phyloP scores from a whole-genome alignment of 257 asterid genomes.

The Paraleonurus japonicus region DNA sequence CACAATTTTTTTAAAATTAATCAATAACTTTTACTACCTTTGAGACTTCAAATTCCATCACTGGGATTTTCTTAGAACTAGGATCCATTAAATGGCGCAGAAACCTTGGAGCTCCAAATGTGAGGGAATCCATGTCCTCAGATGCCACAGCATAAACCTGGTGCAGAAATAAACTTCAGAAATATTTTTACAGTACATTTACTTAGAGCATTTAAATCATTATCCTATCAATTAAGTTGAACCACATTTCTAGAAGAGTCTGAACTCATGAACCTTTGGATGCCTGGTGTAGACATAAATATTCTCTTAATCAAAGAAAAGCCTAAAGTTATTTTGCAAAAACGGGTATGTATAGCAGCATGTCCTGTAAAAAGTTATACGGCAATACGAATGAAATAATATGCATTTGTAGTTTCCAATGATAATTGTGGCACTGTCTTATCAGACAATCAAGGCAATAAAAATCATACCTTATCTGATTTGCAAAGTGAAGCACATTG shows the following conservation, averaged over 20 bases:
- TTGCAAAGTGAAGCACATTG: constrained; percentile 93
- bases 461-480: constrained; percentile 53
- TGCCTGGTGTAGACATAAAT: neutral
- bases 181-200: constrained; percentile 5
- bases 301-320: constrained; percentile 6
- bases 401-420: constrained; percentile 1
- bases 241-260: constrained; percentile 9
- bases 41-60: constrained; percentile 94
- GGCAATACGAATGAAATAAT: neutral
- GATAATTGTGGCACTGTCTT: constrained; percentile 3
- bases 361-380: neutral
- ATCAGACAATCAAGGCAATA: constrained; percentile 20
- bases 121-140: constrained; percentile 98
- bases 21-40: constrained; percentile 52
- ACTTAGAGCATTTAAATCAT: neutral
- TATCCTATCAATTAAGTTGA: constrained; percentile 5
- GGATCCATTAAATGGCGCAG: constrained; percentile 99
- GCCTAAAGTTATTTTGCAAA: neutral
- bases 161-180: constrained; percentile 22
- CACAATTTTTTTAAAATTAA: neutral
- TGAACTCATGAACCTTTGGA: constrained; percentile 12
- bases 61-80: constrained; percentile 95
- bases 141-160: constrained; percentile 98
- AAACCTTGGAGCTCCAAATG: constrained; percentile 93
- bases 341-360: neutral